Conservation (phyloP, 2,329 filamentous ascomycete genomes). For the Penicillium sp. region DNA sequence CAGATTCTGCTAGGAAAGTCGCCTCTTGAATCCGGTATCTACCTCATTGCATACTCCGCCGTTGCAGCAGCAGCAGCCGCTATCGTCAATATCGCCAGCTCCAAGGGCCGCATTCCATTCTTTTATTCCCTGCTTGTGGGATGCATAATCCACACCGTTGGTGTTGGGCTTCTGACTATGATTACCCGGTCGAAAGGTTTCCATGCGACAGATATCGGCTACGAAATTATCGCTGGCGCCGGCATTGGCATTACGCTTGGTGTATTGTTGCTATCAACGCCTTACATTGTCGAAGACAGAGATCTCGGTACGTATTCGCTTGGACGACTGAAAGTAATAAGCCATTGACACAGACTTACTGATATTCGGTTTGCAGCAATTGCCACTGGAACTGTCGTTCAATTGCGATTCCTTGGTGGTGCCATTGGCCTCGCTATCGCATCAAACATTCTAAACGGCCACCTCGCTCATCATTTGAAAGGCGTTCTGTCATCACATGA, state of each 20-base stretch:
- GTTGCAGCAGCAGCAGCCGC: slow-evolving; percentile 25
- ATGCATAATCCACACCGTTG: slow-evolving; percentile 26
- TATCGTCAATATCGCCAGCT: slow-evolving; percentile 21
- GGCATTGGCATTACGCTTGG: slow-evolving; percentile 26
- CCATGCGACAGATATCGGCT: slow-evolving; percentile 23
- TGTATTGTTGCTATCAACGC: slow-evolving; percentile 22
- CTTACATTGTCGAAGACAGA: slow-evolving; percentile 28
- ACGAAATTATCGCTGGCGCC: slow-evolving; percentile 23
- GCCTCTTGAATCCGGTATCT: slow-evolving; percentile 28
- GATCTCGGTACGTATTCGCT: slow-evolving; percentile 22
- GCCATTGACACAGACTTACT: background rate
- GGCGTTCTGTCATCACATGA: slow-evolving; percentile 17
- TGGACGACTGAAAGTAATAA: background rate
- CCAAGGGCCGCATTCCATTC: slow-evolving; percentile 26
- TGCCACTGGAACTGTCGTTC: slow-evolving; percentile 26
- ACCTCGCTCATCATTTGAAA: slow-evolving; percentile 16
- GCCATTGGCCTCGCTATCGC: slow-evolving; percentile 29
- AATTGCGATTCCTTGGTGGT: slow-evolving; percentile 28
- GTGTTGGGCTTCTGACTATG: slow-evolving; percentile 26
- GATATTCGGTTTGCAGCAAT: slow-evolving; percentile 15
- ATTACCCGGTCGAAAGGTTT: slow-evolving; percentile 19
- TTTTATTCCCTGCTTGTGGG: slow-evolving; percentile 28
- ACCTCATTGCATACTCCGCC: slow-evolving; percentile 27
- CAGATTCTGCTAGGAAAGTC: slow-evolving; percentile 26
- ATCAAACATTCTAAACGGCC: slow-evolving; percentile 27